A percentile compares a stretch with the other conserved stretches of the same genome.
Conservation (phyloP, 169 alveolate species). For the Plasmodium yoelii region DNA sequence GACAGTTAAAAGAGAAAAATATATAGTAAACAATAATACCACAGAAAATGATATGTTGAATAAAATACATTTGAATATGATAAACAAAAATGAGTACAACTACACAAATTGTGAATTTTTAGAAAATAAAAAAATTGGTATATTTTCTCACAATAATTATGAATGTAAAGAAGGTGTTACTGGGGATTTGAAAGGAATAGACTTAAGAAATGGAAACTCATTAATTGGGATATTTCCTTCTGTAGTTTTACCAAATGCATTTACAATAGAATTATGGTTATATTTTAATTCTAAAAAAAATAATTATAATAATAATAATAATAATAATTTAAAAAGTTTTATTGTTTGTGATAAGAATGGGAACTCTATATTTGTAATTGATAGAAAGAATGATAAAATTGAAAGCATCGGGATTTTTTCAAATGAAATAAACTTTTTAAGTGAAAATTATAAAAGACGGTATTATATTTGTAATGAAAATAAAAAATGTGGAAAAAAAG, state of each 20-base stretch:
- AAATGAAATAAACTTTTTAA: slow-evolving; percentile 16
- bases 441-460: slow-evolving; percentile 21
- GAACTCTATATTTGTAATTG: slow-evolving; percentile 43
- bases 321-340: slow-evolving; percentile 14
- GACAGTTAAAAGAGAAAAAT: background rate
- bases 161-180: slow-evolving; percentile 47
- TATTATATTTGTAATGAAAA: background rate
- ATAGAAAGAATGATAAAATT: slow-evolving; percentile 7
- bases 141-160: slow-evolving; percentile 50
- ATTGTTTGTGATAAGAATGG: slow-evolving; percentile 51
- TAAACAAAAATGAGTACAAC: slow-evolving; percentile 30
- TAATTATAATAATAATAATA: slow-evolving; percentile 9
- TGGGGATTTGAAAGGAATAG: slow-evolving; percentile 66
- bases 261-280: slow-evolving; percentile 64
- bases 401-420: slow-evolving; percentile 32
- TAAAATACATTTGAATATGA: slow-evolving; percentile 7
- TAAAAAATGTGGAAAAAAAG: background rate
- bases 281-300: slow-evolving; percentile 6
- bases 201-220: slow-evolving; percentile 20
- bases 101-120: slow-evolving; percentile 31
- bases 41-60: slow-evolving; percentile 16
- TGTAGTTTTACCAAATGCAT: slow-evolving; percentile 19
- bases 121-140: background rate
- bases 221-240: slow-evolving; percentile 32
- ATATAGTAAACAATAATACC: background rate